Conservation (phyloP, 768 basidiomycete species). For the Punctularia strigosozonata region DNA sequence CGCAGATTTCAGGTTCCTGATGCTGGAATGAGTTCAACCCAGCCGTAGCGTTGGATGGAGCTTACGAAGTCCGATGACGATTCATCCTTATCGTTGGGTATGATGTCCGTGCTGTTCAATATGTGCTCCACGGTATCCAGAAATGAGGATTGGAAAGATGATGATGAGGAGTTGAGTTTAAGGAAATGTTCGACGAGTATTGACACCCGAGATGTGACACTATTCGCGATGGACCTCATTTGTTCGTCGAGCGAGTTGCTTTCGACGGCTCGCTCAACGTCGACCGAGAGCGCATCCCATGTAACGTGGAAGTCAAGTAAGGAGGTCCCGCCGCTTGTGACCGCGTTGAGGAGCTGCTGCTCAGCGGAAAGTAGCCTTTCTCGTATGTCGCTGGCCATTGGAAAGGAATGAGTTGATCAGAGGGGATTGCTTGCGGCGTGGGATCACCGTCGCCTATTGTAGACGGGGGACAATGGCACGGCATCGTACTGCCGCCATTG, state of each 20-base stretch:
- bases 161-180: neutral
- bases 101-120: neutral
- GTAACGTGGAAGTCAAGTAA: neutral
- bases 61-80: no score
- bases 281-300: neutral
- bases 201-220: neutral
- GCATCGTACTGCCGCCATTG: neutral
- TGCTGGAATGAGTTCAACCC: neutral
- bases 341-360: constrained; percentile 1
- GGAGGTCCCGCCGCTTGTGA: neutral
- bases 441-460: neutral
- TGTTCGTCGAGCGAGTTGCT: neutral
- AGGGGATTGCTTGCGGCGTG: neutral
- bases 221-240: neutral
- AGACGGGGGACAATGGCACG: neutral
- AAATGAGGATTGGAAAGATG: neutral
- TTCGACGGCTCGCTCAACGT: neutral
- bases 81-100: no score
- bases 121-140: neutral
- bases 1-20: neutral
- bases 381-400: neutral
- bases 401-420: neutral
- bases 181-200: neutral
- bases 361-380: neutral
- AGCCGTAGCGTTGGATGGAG: no score